These are phyloP conservation scores for Nelumbo lutea DNA, from an alignment of 164 flowering plant genomes.

Conservation along the genomic window DNA sequence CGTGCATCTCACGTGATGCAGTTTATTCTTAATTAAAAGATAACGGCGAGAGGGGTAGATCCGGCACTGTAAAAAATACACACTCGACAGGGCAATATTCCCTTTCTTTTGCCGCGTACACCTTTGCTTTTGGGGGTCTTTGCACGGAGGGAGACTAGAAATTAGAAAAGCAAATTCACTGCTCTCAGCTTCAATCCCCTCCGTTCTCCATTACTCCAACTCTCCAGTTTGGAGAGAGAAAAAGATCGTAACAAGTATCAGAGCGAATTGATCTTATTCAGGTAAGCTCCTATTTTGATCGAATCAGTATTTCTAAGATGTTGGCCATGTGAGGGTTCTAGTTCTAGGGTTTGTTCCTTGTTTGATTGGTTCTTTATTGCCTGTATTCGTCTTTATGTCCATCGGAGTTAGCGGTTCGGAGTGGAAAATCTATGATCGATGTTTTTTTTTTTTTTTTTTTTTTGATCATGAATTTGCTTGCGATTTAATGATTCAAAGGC, in stretches of 20 bases:
- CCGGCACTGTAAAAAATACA: slow-evolving; percentile 6
- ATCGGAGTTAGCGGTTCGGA: background rate
- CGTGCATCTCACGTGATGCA: too few relatives aligned
- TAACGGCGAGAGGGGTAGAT: background rate
- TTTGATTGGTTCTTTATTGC: background rate
- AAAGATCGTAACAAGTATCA: too few relatives aligned
- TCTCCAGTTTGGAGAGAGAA: background rate
- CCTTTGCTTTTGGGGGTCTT: slow-evolving; percentile 7
- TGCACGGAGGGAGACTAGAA: slow-evolving; percentile 3
- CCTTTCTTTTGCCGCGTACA: slow-evolving; percentile 24
- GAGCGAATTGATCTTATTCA: too few relatives aligned
- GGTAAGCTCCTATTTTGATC: slow-evolving; percentile 3
- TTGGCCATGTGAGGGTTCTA: background rate
- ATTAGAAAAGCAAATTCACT: background rate
- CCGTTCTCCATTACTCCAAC: background rate
- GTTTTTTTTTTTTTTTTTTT: background rate
- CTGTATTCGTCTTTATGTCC: background rate
- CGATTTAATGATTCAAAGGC: background rate
- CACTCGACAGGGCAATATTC: background rate
- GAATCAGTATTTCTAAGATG: slow-evolving; percentile 1
- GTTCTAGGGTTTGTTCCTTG: background rate
- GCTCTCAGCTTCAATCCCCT: slow-evolving; percentile 2
- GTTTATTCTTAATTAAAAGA: background rate
- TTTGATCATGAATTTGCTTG: background rate
- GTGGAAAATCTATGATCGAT: background rate